These are phyloP conservation scores for Sherardia arvensis DNA, from an alignment of 257 asterid genomes.

Conservation along the genomic window DNA sequence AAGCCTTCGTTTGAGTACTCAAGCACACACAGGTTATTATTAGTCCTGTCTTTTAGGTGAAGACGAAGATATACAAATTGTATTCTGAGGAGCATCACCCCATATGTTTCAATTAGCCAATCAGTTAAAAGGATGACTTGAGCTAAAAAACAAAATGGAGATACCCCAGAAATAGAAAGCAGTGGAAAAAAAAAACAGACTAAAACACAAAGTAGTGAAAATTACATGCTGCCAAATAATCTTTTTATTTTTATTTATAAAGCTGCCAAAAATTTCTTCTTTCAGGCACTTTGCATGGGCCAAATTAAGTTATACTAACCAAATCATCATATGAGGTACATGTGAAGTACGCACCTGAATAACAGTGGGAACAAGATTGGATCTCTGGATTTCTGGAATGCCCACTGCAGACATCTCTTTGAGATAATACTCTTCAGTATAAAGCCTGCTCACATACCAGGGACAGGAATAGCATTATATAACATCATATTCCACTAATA, in stretches of 20 bases:
- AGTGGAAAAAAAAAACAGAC: neutral
- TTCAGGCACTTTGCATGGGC: neutral
- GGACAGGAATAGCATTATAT: constrained; percentile 1
- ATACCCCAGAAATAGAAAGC: neutral
- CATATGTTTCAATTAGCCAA: neutral
- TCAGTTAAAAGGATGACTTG: too few relatives aligned
- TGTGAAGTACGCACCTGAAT: constrained; percentile 55
- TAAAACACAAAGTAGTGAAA: neutral
- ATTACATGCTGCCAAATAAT: too few relatives aligned
- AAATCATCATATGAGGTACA: neutral
- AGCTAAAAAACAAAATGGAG: too few relatives aligned
- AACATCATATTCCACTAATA: neutral
- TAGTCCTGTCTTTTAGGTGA: neutral
- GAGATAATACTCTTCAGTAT: constrained; percentile 73
- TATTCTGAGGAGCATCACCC: neutral
- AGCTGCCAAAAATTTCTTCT: neutral
- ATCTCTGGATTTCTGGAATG: constrained; percentile 93
- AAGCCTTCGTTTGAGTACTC: neutral
- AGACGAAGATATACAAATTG: neutral
- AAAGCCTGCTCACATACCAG: constrained; percentile 50
- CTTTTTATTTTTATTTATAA: too few relatives aligned
- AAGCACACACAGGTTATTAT: neutral
- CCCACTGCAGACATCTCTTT: constrained; percentile 83
- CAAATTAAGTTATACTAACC: neutral
- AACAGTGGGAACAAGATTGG: constrained; percentile 81